phyloP scores from a whole-genome alignment of 2,329 filamentous ascomycete species.

The Aspergillus novoparasiticus region DNA sequence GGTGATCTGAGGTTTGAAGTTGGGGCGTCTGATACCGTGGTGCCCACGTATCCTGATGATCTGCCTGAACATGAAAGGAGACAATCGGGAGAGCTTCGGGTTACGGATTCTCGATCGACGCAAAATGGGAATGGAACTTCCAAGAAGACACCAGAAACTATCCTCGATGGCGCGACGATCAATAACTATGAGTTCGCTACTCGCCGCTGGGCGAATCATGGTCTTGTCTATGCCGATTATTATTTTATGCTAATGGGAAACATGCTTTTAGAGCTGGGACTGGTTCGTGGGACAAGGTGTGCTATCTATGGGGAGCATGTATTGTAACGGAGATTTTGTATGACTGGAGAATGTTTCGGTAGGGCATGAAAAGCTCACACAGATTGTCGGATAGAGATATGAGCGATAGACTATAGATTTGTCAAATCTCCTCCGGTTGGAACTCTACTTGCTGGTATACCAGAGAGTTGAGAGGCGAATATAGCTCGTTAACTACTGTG shows the following conservation, averaged over 20 bases:
- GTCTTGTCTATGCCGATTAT: slow-evolving; percentile 49
- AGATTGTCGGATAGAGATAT: background rate
- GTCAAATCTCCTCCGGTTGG: background rate
- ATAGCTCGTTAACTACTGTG: background rate
- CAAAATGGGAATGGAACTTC: background rate
- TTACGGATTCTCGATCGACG: slow-evolving; percentile 4
- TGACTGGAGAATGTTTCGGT: background rate
- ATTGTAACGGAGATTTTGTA: background rate
- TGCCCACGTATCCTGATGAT: background rate
- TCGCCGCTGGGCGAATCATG: slow-evolving; percentile 43
- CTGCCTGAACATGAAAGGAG: background rate
- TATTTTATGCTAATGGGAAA: slow-evolving; percentile 47
- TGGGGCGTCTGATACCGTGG: background rate
- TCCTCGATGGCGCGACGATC: slow-evolving; percentile 47
- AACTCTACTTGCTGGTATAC: background rate
- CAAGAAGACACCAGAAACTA: slow-evolving; percentile 38
- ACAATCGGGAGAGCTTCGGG: slow-evolving; percentile 3
- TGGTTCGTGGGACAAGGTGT: background rate
- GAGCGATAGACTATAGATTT: background rate
- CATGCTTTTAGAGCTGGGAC: slow-evolving; percentile 37
- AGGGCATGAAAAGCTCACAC: background rate
- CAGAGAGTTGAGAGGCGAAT: background rate
- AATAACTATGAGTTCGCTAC: slow-evolving; percentile 47
- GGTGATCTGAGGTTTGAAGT: slow-evolving; percentile 5
- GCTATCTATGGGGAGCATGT: background rate